phyloP scores from a whole-genome alignment of 2,329 filamentous ascomycete genomes.

The Aspergillus sp. region DNA sequence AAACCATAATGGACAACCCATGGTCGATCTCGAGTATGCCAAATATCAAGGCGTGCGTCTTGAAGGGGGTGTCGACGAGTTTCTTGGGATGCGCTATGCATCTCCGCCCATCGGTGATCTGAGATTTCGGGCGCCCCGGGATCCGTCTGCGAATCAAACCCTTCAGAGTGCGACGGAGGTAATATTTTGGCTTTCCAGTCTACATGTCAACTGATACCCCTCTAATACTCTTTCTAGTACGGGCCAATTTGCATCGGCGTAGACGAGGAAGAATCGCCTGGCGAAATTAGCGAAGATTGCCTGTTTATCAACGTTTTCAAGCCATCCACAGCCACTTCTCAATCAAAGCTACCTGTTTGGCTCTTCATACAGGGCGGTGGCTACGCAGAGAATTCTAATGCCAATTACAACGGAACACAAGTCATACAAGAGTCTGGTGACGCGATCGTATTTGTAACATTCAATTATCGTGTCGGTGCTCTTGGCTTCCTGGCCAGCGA shows the following conservation, averaged over 20 bases:
- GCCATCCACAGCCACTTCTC: conserved; percentile 28
- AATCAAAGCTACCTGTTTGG: conserved; percentile 63
- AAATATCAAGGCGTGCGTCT: conserved; percentile 60
- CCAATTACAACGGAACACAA: conserved; percentile 60
- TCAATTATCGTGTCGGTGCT: conserved; percentile 70
- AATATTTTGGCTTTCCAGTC: not conserved
- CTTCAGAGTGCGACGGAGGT: conserved; percentile 51
- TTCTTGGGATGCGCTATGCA: conserved; percentile 72
- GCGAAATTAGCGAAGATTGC: conserved; percentile 45
- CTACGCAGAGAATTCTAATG: conserved; percentile 54
- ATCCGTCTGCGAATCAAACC: conserved; percentile 48
- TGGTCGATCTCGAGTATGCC: conserved; percentile 65
- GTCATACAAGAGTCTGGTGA: conserved; percentile 58
- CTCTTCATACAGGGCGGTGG: conserved; percentile 61
- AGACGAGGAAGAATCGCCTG: conserved; percentile 61
- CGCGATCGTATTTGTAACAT: conserved; percentile 66
- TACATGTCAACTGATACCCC: no score
- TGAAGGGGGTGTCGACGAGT: conserved; percentile 62
- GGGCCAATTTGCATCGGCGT: conserved; percentile 63
- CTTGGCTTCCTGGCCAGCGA: conserved; percentile 65
- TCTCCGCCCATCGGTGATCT: conserved; percentile 63
- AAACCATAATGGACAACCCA: not conserved
- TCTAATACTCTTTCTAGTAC: conserved; percentile 19
- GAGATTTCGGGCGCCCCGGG: conserved; percentile 65
- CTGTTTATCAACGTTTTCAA: conserved; percentile 39